These are phyloP conservation scores for Boehmeria nivea DNA, from an alignment of 306 rosid species.

Conservation along the genomic window DNA sequence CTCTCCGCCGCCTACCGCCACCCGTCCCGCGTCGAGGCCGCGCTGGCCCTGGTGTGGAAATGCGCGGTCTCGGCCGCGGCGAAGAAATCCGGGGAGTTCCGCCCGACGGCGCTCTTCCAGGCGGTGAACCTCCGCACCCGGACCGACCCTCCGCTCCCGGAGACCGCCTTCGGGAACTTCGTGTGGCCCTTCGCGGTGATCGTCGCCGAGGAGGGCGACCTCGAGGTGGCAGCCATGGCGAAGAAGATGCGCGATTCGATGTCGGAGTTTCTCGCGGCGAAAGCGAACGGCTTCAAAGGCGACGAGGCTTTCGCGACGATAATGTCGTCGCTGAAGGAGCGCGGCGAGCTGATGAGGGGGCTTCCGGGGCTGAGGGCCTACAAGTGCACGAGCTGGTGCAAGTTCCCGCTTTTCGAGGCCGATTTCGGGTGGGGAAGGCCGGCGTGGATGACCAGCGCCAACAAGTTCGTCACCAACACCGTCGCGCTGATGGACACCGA, in stretches of 20 bases:
- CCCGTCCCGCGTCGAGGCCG: background rate
- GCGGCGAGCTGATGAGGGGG: background rate
- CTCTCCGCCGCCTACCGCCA: background rate
- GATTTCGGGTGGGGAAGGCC: slow-evolving; percentile 1
- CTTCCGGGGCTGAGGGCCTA: background rate
- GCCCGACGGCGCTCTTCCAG: background rate
- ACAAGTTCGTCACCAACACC: background rate
- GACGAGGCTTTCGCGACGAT: slow-evolving; percentile 3
- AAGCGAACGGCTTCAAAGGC: background rate
- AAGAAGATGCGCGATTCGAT: slow-evolving; percentile 3
- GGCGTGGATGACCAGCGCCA: background rate
- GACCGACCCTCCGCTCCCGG: background rate
- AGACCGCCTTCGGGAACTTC: background rate
- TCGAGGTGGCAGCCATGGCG: background rate
- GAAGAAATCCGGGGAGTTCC: background rate
- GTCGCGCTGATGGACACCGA: background rate
- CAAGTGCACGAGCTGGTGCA: background rate
- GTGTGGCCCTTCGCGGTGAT: background rate
- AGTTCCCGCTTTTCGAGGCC: background rate
- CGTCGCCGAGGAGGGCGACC: background rate
- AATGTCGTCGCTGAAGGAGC: background rate
- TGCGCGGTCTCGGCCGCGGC: background rate
- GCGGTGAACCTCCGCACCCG: background rate
- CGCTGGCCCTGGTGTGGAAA: background rate
- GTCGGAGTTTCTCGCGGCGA: slow-evolving; percentile 11